A percentile compares a stretch with the other conserved stretches of the same genome.
Conservation (phyloP, 495 filamentous ascomycete genomes). For the Rhypophila decipiens region DNA sequence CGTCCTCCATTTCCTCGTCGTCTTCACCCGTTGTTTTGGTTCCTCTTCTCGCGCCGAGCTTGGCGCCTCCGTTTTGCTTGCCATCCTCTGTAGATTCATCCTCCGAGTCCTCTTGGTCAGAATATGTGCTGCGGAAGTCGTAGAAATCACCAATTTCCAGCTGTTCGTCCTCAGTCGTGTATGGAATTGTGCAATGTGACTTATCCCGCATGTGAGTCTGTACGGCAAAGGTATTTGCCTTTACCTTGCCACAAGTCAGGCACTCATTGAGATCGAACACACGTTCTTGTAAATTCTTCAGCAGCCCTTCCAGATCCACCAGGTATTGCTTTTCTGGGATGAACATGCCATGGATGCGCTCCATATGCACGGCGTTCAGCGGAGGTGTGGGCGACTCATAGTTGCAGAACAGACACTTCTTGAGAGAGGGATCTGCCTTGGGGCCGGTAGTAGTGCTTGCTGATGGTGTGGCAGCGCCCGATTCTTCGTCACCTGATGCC, state of each 20-base stretch:
- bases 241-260: conserved; percentile 73
- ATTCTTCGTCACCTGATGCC: conserved; percentile 27
- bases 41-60: conserved; percentile 46
- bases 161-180: conserved; percentile 82
- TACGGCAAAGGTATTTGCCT: conserved; percentile 64
- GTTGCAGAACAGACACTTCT: conserved; percentile 87
- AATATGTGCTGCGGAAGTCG: conserved; percentile 93
- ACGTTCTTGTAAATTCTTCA: conserved; percentile 66
- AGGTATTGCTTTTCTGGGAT: conserved; percentile 83
- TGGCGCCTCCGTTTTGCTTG: conserved; percentile 50
- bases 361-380: conserved; percentile 82
- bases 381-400: conserved; percentile 63
- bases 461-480: conserved; percentile 19
- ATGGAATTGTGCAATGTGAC: conserved; percentile 93
- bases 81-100: conserved; percentile 54
- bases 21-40: conserved; percentile 42
- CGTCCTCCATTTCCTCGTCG: conserved; percentile 33
- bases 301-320: conserved; percentile 70
- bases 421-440: conserved; percentile 42
- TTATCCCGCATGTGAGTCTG: conserved; percentile 97
- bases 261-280: conserved; percentile 68
- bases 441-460: conserved; percentile 12
- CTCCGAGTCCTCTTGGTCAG: conserved; percentile 62
- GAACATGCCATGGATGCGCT: conserved; percentile 89
- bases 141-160: conserved; percentile 97